These are phyloP conservation scores for Mortierella alpina DNA, from an alignment of 192 early-diverging fungal species.

Conservation along the genomic window DNA sequence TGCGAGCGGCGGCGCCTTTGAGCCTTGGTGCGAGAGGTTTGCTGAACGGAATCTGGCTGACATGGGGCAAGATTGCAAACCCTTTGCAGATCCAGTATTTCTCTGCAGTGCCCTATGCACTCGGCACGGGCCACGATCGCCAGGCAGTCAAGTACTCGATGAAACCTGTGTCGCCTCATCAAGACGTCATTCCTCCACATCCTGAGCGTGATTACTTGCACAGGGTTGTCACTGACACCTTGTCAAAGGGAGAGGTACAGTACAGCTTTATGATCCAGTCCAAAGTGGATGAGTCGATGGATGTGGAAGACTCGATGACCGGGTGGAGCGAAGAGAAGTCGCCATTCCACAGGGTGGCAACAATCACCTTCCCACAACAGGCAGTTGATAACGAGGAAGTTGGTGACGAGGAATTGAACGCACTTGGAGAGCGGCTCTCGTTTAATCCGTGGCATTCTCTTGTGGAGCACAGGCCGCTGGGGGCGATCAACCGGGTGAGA, in stretches of 20 bases:
- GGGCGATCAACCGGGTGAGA: conserved; percentile 23
- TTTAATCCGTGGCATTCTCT: conserved; percentile 48
- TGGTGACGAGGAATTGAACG: conserved; percentile 12
- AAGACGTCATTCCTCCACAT: conserved; percentile 8
- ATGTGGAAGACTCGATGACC: conserved; percentile 41
- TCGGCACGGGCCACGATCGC: conserved; percentile 23
- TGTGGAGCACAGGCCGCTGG: conserved; percentile 27
- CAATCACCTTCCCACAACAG: conserved; percentile 35
- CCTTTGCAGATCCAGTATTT: conserved; percentile 39
- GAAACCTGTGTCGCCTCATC: conserved; percentile 8
- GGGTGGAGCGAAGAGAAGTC: conserved; percentile 29
- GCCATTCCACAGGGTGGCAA: conserved; percentile 31
- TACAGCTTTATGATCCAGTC: conserved; percentile 40
- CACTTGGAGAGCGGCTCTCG: conserved; percentile 36
- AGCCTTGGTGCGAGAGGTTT: conserved; percentile 26
- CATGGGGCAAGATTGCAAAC: conserved; percentile 21
- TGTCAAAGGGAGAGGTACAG: conserved; percentile 5
- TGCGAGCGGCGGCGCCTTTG: conserved; percentile 24
- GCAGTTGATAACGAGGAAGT: conserved; percentile 2
- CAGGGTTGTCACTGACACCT: conserved; percentile 12
- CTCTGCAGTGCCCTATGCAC: conserved; percentile 27
- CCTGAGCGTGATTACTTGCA: conserved; percentile 19
- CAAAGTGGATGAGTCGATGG: conserved; percentile 6
- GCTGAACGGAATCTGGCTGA: neutral
- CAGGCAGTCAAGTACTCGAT: conserved; percentile 40